Base-by-base conservation (phyloP, 148 eudicot species). In the Chenopodium formosanum region DNA sequence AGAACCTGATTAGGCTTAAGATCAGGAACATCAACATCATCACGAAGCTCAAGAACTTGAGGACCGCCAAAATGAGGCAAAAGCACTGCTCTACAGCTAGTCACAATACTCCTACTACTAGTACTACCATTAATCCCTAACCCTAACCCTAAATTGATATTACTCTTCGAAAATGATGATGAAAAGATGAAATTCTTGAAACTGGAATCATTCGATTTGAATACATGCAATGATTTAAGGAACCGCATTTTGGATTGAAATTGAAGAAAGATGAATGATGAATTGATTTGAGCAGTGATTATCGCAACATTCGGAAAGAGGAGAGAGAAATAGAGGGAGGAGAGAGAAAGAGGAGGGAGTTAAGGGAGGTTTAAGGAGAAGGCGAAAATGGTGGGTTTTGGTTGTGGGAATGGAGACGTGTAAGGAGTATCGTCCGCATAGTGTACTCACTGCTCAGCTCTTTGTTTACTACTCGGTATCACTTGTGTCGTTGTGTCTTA, bases 1-100 rank as follows among this genome's bases (percentile, higher is more conserved):
- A 96, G 97, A 8, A 94, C 98, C 77, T 96, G 88, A 76, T 89
- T 84, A 46, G 93, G 89, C 82, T 90, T 91, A 56, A 96, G 91
- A 90, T 90, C 89, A 80, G 99, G 99, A 16, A 96, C 91, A 31
- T 8, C 29, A 13, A 87, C 97, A 82, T 90, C 60, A 31, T 92
- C 89, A 22, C 90, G 89, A 50, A 93, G 78, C 82, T 94, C 87
- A 9, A 95, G 89, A 53, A 89, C 97, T 16, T 92, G 94, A 32
- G 99, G 88, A 11, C 97, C 99, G 9, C 99, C 99, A 84, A 92
- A 95, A 23, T 90, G 92, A 2, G 91, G 94, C 88, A 95, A 62
- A 60, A 95, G 72, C 71, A 94, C 98, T 16, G 97, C 98, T 88
- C 94, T 89, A 78, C 98, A 92, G 64, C 84, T 88, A 44, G 92